Conservation (phyloP, 2,329 filamentous ascomycete species). For the Aspergillus vadensis region DNA sequence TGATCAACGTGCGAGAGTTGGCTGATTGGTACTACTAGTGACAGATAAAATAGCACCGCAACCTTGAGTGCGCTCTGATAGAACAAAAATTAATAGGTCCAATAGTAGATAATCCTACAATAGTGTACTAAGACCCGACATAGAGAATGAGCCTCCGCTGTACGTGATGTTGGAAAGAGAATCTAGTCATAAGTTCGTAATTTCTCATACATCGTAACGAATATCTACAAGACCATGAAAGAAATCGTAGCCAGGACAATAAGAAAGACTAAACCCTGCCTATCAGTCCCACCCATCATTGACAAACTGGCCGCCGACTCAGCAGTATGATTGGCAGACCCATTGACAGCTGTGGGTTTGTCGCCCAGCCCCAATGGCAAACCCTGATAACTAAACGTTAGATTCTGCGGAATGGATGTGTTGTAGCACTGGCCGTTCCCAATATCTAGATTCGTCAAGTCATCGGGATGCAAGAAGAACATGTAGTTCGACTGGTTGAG, state of each 20-base stretch:
- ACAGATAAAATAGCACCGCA: too few relatives aligned
- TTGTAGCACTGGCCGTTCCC: conserved; percentile 2
- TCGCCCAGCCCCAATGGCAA: background rate
- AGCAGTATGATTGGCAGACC: background rate
- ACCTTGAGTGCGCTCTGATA: too few relatives aligned
- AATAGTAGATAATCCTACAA: too few relatives aligned
- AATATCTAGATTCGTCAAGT: background rate
- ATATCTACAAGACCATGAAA: background rate
- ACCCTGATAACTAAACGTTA: conserved; percentile 2
- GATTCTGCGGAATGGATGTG: background rate
- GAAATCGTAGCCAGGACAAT: background rate
- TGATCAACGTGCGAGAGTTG: too few relatives aligned
- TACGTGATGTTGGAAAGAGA: too few relatives aligned
- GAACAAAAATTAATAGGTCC: too few relatives aligned
- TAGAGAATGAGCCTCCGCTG: too few relatives aligned
- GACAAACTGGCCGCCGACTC: background rate
- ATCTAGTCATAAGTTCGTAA: too few relatives aligned
- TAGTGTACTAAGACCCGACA: too few relatives aligned
- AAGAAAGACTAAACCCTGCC: background rate
- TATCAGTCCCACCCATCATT: background rate
- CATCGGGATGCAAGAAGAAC: conserved; percentile 1
- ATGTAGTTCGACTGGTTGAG: conserved; percentile 4
- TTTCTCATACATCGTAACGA: too few relatives aligned
- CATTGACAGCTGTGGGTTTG: background rate
- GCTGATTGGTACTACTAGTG: too few relatives aligned